Conservation (phyloP, 495 filamentous ascomycete species). For the Aspergillus avenaceus region DNA sequence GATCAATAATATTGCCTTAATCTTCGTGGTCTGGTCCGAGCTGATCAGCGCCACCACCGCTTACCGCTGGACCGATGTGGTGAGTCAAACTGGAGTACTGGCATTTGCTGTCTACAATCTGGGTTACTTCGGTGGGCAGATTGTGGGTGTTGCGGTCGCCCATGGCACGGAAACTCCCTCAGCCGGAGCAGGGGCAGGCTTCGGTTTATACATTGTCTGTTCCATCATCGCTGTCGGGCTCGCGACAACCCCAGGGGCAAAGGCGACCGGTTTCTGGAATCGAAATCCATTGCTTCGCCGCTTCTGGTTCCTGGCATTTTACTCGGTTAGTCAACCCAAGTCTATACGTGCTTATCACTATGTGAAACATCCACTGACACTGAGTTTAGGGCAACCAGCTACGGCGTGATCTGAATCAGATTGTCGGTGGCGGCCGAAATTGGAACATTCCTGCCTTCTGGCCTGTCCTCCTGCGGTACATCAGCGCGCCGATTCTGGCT, state of each 20-base stretch:
- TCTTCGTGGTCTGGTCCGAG: slow-evolving; percentile 25
- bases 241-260: slow-evolving; percentile 16
- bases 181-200: slow-evolving; percentile 25
- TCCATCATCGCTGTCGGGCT: slow-evolving; percentile 10
- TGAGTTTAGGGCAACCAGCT: slow-evolving; percentile 20
- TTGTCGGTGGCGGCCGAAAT: slow-evolving; percentile 26
- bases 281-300: slow-evolving; percentile 15
- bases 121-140: slow-evolving; percentile 31
- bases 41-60: slow-evolving; percentile 20
- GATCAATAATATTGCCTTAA: slow-evolving; percentile 24
- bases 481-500: slow-evolving; percentile 31
- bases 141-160: slow-evolving; percentile 28
- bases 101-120: slow-evolving; percentile 30
- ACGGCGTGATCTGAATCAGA: slow-evolving; percentile 18
- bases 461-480: slow-evolving; percentile 31
- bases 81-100: slow-evolving; percentile 22
- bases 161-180: slow-evolving; percentile 21
- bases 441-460: slow-evolving; percentile 35
- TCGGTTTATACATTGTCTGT: slow-evolving; percentile 23
- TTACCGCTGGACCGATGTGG: slow-evolving; percentile 28
- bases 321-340: slow-evolving; percentile 12
- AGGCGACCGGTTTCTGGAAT: slow-evolving; percentile 28
- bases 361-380: not conserved
- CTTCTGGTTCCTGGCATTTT: slow-evolving; percentile 22
- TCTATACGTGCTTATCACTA: not conserved